Base-by-base conservation (phyloP, 257 asterid genomes). In the Leptodermis oblonga region DNA sequence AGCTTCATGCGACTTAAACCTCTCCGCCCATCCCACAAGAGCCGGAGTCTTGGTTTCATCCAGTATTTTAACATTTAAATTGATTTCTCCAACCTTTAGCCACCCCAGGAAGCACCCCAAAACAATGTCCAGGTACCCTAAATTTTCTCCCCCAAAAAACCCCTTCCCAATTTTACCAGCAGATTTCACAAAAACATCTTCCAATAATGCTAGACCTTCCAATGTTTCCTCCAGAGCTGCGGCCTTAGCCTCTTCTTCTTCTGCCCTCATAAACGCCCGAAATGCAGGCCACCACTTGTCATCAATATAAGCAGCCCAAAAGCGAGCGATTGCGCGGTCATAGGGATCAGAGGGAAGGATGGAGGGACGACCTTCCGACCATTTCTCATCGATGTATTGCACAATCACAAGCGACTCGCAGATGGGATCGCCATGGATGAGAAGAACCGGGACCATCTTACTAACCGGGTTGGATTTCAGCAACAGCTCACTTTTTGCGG, bases 51-150 rank as follows among this genome's bases (percentile, higher is more conserved):
- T 79, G n/a, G 54, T 22, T 33, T 67, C 82, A 43, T 73, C 86
- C 37, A 86, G 26, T 37, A 82, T 34, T 14, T 73, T 53, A 0
- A 67, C 51, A 7, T 62, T 73, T 7, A 31, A 26, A 6, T 74
- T 15, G 26, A 14, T 54, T 70, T 82, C 85, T 0, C 54, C 55
- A 18, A 73, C 85, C 72, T 62, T 79, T 15, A 79, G 34, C 85
- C 90, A 79, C 42, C 71, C 76, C 69, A 82, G 43, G 46, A 54
- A 66, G 68, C 78, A 53, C 3, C 92, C 92, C 25, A 84, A 73
- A 5, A 73, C 82, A 37, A 86, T 79, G 67, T 86, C 90, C 1
- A 84, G 52, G 59, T 62, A 80, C 15, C 86, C 92, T 20, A 84
- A 61, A 15, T 4, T 73, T 1, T 80, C 82, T 66, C 90, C 92